These are phyloP conservation scores for Suaeda aralocaspica DNA, from an alignment of 148 eudicot genomes.

Conservation along the genomic window DNA sequence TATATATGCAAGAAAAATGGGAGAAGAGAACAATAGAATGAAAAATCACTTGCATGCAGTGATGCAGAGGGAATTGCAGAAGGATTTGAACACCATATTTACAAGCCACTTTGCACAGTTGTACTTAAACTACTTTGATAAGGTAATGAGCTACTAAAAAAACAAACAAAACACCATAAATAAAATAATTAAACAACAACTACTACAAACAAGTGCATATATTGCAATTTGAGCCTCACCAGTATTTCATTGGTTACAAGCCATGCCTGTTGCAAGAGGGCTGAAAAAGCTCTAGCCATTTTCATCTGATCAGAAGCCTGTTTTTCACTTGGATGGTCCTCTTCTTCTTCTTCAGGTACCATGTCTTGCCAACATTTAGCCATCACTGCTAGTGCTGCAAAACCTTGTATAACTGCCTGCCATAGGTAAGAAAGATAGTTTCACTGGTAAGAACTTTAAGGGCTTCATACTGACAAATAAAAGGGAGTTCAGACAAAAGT, in stretches of 20 bases:
- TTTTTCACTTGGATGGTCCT: conserved; percentile 30
- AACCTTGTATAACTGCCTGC: conserved; percentile 62
- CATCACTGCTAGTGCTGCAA: conserved; percentile 61
- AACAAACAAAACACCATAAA: no score
- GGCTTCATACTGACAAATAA: neutral
- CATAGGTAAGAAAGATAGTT: conserved; percentile 5
- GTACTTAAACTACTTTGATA: neutral
- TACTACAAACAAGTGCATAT: neutral
- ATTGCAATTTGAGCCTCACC: conserved; percentile 38
- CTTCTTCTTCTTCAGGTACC: conserved; percentile 44
- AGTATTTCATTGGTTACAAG: conserved; percentile 35
- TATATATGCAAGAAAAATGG: neutral
- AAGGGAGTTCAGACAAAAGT: neutral
- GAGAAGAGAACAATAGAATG: neutral
- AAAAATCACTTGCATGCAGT: neutral
- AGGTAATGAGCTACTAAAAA: neutral
- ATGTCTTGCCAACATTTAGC: conserved; percentile 66
- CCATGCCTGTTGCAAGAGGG: conserved; percentile 70
- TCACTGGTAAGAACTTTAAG: neutral
- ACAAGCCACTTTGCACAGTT: no score
- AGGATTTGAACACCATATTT: neutral
- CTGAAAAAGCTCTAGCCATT: conserved; percentile 55
- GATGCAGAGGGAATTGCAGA: conserved; percentile 10
- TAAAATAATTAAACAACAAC: no score
- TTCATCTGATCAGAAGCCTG: conserved; percentile 42